phyloP scores from a whole-genome alignment of 2,329 filamentous ascomycete species.

The Microdochium paspali region DNA sequence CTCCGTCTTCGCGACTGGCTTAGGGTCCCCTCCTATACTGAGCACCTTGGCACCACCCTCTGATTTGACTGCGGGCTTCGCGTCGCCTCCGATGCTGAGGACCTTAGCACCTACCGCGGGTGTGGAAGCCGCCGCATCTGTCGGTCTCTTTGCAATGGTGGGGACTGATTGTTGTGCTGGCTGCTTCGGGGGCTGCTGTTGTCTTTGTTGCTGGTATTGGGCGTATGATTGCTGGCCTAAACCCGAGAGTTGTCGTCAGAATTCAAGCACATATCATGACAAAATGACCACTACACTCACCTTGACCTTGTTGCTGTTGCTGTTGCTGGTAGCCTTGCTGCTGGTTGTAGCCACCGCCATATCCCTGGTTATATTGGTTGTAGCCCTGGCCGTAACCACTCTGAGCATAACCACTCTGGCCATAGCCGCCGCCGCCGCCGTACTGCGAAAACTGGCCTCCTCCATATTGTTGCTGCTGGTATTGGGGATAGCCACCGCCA shows the following conservation, averaged over 20 bases:
- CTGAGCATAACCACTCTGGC: conserved; percentile 19
- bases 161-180: conserved; percentile 28
- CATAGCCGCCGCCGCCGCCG: conserved; percentile 25
- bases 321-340: conserved; percentile 28
- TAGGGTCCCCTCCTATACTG: conserved; percentile 49
- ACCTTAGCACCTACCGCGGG: conserved; percentile 17
- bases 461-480: conserved; percentile 44
- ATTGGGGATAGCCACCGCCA: conserved; percentile 45
- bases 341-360: conserved; percentile 40
- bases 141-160: conserved; percentile 55
- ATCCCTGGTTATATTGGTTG: conserved; percentile 42
- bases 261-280: too few species aligned
- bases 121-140: conserved; percentile 34
- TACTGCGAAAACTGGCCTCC: conserved; percentile 47
- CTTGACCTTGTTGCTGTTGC: conserved; percentile 25
- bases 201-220: conserved; percentile 40
- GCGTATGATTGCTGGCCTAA: conserved; percentile 39
- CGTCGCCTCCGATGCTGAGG: conserved; percentile 13
- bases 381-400: conserved; percentile 34
- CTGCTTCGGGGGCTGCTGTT: conserved; percentile 35
- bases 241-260: conserved; percentile 6
- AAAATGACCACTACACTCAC: conserved; percentile 15
- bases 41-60: conserved; percentile 54
- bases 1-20: conserved; percentile 44
- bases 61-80: conserved; percentile 43